Evolutionary conservation across 1,284 basidiomycete species (phyloP).

Genomic region (Exobasidium cylindrosporum): DNA sequence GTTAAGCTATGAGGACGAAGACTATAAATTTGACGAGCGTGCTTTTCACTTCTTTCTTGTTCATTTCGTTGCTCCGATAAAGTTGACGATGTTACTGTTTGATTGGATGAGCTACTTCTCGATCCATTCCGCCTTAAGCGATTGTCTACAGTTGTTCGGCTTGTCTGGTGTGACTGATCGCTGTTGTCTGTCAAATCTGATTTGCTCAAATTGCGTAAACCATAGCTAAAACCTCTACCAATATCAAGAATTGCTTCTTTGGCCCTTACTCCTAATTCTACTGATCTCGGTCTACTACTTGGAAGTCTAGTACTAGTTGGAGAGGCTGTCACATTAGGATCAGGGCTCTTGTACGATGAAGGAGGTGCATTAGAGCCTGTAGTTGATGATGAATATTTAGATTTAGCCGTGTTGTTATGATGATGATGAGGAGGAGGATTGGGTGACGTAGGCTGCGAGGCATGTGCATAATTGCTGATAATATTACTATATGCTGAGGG

Average conservation of each 20-base stretch:
- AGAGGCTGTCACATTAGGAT: neutral
- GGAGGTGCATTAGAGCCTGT: neutral
- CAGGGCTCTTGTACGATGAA: neutral
- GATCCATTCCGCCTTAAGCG: neutral
- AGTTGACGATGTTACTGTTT: neutral
- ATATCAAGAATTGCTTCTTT: conserved; percentile 9
- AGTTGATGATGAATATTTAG: neutral
- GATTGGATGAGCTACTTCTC: neutral
- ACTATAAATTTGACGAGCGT: neutral
- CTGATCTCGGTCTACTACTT: neutral
- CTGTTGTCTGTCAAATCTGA: neutral
- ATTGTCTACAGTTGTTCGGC: neutral
- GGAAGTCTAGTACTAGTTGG: neutral
- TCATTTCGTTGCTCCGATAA: neutral
- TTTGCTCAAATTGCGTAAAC: conserved; percentile 3
- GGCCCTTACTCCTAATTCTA: conserved; percentile 5
- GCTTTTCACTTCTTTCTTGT: neutral
- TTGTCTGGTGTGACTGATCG: neutral
- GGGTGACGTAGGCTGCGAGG: neutral
- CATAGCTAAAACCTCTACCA: conserved; percentile 1
- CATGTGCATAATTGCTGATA: neutral
- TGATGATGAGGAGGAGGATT: neutral
- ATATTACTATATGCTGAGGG: neutral
- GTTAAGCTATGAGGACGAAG: neutral
- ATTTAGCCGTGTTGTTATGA: neutral